phyloP scores from a whole-genome alignment of 257 asterid genomes.

The Nicotiana knightiana region DNA sequence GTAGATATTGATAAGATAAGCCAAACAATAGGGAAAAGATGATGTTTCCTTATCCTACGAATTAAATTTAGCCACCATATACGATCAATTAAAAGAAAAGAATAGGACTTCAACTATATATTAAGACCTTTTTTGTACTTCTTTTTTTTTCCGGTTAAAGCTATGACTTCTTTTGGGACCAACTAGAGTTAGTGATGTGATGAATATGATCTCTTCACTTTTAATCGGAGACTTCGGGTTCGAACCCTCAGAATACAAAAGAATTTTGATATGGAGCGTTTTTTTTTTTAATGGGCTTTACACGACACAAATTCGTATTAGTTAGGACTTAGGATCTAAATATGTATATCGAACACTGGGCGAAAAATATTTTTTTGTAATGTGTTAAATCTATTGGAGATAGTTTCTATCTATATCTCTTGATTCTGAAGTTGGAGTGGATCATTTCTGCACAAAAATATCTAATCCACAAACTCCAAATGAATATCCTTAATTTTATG shows the following conservation, averaged over 20 bases:
- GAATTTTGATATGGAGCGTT: too few species aligned
- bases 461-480: not conserved
- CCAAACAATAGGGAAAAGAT: too few species aligned
- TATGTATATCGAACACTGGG: too few species aligned
- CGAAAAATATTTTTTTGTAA: too few species aligned
- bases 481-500: not conserved
- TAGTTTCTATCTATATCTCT: not conserved
- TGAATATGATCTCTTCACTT: fast-evolving
- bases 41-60: not conserved
- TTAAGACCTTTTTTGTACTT: not conserved
- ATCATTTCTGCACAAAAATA: not conserved
- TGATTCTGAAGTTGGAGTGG: not conserved
- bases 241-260: too few species aligned
- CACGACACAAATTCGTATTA: fast-evolving
- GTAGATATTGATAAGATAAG: too few species aligned
- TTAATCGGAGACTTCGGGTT: too few species aligned
- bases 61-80: not conserved
- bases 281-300: too few species aligned
- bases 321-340: too few species aligned
- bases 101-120: not conserved
- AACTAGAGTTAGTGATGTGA: too few species aligned
- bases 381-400: not conserved
- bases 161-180: not conserved
- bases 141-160: not conserved
- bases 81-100: not conserved